These are phyloP conservation scores for Xylaria acuta DNA, from an alignment of 495 filamentous ascomycete genomes.

Conservation along the genomic window DNA sequence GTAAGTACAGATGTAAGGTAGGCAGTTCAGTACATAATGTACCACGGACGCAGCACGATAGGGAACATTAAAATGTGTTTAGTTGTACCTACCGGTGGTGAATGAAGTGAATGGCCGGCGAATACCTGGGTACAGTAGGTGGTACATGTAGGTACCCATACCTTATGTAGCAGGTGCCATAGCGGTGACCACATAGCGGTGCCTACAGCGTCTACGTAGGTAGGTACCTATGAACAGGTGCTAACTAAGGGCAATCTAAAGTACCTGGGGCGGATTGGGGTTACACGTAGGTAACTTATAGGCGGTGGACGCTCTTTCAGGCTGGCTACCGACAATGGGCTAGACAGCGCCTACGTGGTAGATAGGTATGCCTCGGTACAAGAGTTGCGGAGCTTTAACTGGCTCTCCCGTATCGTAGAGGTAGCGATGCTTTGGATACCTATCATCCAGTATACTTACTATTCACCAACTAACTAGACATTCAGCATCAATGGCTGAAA, in stretches of 20 bases:
- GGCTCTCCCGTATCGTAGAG: not conserved
- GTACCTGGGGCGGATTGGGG: too few relatives aligned
- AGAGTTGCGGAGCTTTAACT: not conserved
- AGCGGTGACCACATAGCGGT: not conserved
- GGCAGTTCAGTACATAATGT: not conserved
- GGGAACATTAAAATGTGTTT: not conserved
- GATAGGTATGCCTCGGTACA: not conserved
- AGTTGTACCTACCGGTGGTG: not conserved
- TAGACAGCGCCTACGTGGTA: not conserved
- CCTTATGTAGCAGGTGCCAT: not conserved
- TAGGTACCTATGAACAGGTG: not conserved
- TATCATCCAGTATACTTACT: not conserved
- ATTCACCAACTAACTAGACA: not conserved
- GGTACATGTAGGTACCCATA: not conserved
- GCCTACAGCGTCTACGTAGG: not conserved
- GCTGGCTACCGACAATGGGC: not conserved
- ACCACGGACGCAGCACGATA: constrained; percentile 10
- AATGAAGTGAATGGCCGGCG: not conserved
- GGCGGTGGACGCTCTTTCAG: too few relatives aligned
- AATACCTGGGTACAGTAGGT: not conserved
- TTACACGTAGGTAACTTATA: too few relatives aligned
- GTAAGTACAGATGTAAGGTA: not conserved
- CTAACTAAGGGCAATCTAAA: too few relatives aligned
- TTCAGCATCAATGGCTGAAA: not conserved
- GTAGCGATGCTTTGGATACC: not conserved